phyloP scores from a whole-genome alignment of 2,329 filamentous ascomycete species.

The Colletotrichum camelliae region DNA sequence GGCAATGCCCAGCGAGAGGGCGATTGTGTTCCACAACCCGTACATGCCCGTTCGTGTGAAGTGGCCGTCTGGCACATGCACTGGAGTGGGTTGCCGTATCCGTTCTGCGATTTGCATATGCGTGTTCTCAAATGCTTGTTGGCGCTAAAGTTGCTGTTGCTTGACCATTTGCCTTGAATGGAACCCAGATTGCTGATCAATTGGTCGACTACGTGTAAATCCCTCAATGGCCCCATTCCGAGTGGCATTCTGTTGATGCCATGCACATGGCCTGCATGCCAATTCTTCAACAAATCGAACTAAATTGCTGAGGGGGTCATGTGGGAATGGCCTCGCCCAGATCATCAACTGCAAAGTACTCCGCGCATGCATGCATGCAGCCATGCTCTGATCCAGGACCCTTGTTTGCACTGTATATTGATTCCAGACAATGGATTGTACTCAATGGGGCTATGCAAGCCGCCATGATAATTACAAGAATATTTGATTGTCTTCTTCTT shows the following conservation, averaged over 20 bases:
- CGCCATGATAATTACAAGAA: neutral
- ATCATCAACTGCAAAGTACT: neutral
- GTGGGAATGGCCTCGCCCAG: neutral
- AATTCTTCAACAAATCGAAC: neutral
- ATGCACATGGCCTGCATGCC: neutral
- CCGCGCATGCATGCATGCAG: neutral
- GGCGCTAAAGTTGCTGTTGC: neutral
- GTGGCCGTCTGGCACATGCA: neutral
- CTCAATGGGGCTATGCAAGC: neutral
- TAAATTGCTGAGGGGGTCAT: neutral
- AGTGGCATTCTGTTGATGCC: neutral
- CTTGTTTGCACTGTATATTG: neutral
- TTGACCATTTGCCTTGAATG: neutral
- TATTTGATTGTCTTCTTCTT: neutral
- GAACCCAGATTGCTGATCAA: neutral
- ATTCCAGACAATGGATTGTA: neutral
- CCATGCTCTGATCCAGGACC: neutral
- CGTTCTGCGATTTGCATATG: neutral
- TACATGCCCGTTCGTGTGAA: neutral
- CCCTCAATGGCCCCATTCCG: conserved; percentile 2
- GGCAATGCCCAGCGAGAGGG: neutral
- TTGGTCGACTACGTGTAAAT: neutral
- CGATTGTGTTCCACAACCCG: neutral
- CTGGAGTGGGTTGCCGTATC: neutral
- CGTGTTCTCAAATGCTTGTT: neutral